Conservation (phyloP, 768 basidiomycete species). For the Tulasnella sp. region DNA sequence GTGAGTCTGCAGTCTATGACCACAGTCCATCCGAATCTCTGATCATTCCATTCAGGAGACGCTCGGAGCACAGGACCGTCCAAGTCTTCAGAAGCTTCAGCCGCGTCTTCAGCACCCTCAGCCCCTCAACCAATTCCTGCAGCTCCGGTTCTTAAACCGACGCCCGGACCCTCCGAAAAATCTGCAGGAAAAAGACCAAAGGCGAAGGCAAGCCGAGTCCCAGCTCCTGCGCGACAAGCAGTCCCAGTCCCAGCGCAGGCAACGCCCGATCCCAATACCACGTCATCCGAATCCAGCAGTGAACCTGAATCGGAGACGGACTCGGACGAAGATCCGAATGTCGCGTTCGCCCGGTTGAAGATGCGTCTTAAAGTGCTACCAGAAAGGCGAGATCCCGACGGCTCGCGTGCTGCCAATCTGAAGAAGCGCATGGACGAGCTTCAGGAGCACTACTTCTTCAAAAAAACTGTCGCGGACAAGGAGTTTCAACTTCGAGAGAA, state of each 20-base stretch:
- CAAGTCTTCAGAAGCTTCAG: conserved; percentile 3
- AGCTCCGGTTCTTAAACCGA: background rate
- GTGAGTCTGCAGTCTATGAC: conserved; percentile 37
- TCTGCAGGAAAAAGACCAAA: background rate
- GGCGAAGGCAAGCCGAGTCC: background rate
- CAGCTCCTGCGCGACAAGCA: background rate
- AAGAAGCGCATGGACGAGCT: conserved; percentile 53
- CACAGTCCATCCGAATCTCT: background rate
- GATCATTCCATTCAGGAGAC: background rate
- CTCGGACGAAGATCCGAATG: conserved; percentile 56
- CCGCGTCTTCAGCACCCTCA: background rate
- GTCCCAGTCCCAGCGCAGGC: background rate
- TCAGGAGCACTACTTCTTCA: conserved; percentile 69
- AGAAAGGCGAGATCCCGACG: conserved; percentile 46
- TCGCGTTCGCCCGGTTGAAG: conserved; percentile 65
- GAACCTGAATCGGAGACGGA: conserved; percentile 15
- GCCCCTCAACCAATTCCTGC: background rate
- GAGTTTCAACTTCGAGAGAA: conserved; percentile 59
- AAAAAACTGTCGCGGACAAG: conserved; percentile 64
- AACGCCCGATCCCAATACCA: background rate
- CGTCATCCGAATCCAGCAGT: background rate
- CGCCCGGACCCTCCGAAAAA: background rate
- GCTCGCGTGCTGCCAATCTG: conserved; percentile 42
- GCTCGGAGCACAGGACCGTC: background rate
- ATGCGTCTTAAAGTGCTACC: conserved; percentile 53